These are phyloP conservation scores for Lepiota venenata DNA, from an alignment of 768 basidiomycete genomes.

Conservation along the genomic window DNA sequence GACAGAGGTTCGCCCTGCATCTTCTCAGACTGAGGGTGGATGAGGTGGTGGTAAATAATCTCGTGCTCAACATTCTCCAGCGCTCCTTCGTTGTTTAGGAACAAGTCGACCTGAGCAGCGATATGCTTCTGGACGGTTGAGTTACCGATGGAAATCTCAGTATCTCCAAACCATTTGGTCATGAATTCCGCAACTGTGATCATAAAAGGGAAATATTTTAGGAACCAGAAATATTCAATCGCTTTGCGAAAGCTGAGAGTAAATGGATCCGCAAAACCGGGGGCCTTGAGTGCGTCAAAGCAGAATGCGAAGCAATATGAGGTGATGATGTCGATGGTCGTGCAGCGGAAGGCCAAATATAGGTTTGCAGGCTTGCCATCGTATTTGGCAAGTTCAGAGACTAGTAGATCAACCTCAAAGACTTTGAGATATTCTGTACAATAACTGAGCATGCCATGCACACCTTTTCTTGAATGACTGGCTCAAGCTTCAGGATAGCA, in stretches of 20 bases:
- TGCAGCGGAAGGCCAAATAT: conserved; percentile 21
- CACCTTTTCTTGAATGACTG: conserved; percentile 25
- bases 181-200: conserved; percentile 10
- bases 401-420: conserved; percentile 21
- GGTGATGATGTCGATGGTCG: conserved; percentile 27
- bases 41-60: conserved; percentile 30
- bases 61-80: conserved; percentile 26
- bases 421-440: not conserved
- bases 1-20: not conserved
- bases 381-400: conserved; percentile 11
- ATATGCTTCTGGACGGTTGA: conserved; percentile 13
- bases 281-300: conserved; percentile 20
- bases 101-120: conserved; percentile 20
- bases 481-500: conserved; percentile 25
- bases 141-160: conserved; percentile 22
- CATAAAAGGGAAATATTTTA: conserved; percentile 22
- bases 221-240: conserved; percentile 21
- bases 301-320: conserved; percentile 28
- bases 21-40: not conserved
- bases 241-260: conserved; percentile 21
- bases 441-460: conserved; percentile 2
- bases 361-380: conserved; percentile 18
- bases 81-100: conserved; percentile 21
- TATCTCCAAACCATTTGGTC: conserved; percentile 20
- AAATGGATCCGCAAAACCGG: conserved; percentile 22